A percentile compares a stretch with the other conserved stretches of the same genome.
Conservation (phyloP, 2,329 filamentous ascomycete species). For the Elsinoe necatrix region DNA sequence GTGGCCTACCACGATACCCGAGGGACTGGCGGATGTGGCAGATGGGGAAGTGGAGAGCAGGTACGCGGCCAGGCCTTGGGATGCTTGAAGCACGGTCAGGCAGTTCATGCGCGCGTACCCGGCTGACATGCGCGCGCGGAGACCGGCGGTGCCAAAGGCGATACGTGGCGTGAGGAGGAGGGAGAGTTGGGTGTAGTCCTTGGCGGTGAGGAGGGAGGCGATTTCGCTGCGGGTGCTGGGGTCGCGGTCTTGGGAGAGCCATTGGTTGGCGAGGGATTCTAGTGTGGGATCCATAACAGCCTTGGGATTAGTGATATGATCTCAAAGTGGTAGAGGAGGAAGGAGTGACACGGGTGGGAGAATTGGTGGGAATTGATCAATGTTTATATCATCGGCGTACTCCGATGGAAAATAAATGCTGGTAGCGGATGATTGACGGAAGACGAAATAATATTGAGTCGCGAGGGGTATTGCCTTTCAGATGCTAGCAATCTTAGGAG, state of each 20-base stretch:
- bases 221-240: constrained; percentile 47
- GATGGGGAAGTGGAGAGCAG: constrained; percentile 35
- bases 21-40: constrained; percentile 30
- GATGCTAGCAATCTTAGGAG: too few species aligned
- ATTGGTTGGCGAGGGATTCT: constrained; percentile 40
- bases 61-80: constrained; percentile 56
- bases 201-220: constrained; percentile 38
- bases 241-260: constrained; percentile 53
- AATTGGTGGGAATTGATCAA: not conserved
- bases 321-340: too few species aligned
- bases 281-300: not conserved
- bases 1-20: constrained; percentile 52
- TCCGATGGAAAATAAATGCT: not conserved
- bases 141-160: constrained; percentile 54
- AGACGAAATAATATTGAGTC: too few species aligned
- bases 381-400: not conserved
- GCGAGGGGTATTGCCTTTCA: too few species aligned
- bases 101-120: constrained; percentile 46
- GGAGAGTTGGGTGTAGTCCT: constrained; percentile 43
- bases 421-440: not conserved
- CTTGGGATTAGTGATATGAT: too few species aligned
- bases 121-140: constrained; percentile 57
- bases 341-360: not conserved
- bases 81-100: constrained; percentile 42
- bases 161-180: constrained; percentile 47